Base-by-base conservation (phyloP, 257 asterid species). In the Parsonsia alboflavescens region DNA sequence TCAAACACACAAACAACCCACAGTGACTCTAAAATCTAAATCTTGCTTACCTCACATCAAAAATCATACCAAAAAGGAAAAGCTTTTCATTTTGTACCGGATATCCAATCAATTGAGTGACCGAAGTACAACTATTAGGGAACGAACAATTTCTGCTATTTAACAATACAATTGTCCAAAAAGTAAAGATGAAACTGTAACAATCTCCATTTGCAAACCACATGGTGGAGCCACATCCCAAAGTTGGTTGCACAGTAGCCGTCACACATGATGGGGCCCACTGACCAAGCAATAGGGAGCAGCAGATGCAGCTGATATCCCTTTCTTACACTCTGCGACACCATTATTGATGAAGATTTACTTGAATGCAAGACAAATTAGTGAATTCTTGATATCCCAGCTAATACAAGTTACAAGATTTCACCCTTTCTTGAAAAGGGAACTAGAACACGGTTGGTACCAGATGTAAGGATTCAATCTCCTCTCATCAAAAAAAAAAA, bases 161-260 rank as follows among this genome's bases (percentile, higher is more conserved):
- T 36, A 63, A 63, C 48, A 63, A 63, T 63, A 63, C 11, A 63
- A 7, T 63, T 63, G 46, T 63, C 46, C n/a, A 63, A 41, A 62
- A 63, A 63, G 68, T 33, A 33, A 33, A 33, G 68, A 63, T 30
- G 21, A 63, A 63, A 63, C 22, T 24, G 36, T 11, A 59, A 63
- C 50, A 10, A 33, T 17, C 50, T 39, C 70, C 16, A 39, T 39
- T 64, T 13, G 45, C 28, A 9, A 65, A 39, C 70, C 70, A 65
- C 49, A 39, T 39, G 70, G 69, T 64, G 70, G 70, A 65, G 70
- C 70, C 70, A n/a, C n/a, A 36, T 17, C 50, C 44, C n/a, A 21
- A 21, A 30, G 17, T 15, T 61, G n/a, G 67, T 13, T 7, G 49
- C 48, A 13, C 48, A 63, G 69, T 63, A 26, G 26, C 69, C 69